Base-by-base conservation (phyloP, 2,329 filamentous ascomycete species). In the Dendrostoma leiphaemia region DNA sequence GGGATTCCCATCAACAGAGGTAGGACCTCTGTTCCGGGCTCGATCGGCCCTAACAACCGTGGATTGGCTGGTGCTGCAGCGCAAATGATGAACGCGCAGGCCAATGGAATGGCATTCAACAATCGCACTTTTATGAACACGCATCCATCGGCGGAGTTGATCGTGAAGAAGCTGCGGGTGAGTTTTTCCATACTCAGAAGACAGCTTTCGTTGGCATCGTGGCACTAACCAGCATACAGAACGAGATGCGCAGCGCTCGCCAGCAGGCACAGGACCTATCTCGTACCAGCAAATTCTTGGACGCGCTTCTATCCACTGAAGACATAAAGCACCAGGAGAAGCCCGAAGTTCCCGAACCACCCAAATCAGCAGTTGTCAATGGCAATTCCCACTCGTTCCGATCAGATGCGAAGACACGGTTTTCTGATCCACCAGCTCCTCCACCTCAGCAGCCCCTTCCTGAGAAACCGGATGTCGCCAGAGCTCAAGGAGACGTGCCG, bases 381-480 rank as follows among this genome's bases (percentile, higher is more conserved):
- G 80, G 80, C 23, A 79, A 76, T 57, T 71, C 69, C 23, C 63
- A 79, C 8, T 73, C 80, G 0, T 82, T 83, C 63, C 87, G 90
- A 61, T 74, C 84, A 19, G 91, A 96, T 65, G 76, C 86, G 37
- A 93, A 94, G 64, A 83, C 89, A 4, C 83, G 91, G 49, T 97
- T 97, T 68, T 94, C 90, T 1, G 92, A 97, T 54, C 93, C 93
- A 48, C 93, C 93, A 4, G 93, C 92, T 21, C 93, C 93, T 7
- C 93, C 93, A 24, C 93, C 93, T 26, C 91, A 96, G 62, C 92
- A 96, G 63, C 93, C 93, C 13, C 76, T 97, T 6, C 93, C 93
- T 1, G 92, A 97, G 67, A 97, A 97, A 69, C 93, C 93, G 0
- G 91, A 96, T 69, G 83, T 81, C 15, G 76, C 71, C 54, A 78